These are phyloP conservation scores for grape (Vitis vinifera) DNA, from an alignment of 164 flowering plant species.

Conservation along the genomic window ASM3070453v1 NC_081813.1:2291001-2291500, in stretches of 20 bases:
- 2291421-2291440: neutral
- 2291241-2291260: neutral
- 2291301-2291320: neutral
- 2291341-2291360: neutral
- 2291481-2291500: neutral
- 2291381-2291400: neutral
- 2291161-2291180: slow-evolving; percentile 67
- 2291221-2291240: no score
- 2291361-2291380: neutral
- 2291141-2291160: slow-evolving; percentile 97
- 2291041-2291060: slow-evolving; percentile 43
- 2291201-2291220: neutral
- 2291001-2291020: neutral
- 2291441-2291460: neutral
- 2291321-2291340: neutral
- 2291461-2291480: no score
- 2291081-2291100: slow-evolving; percentile 95
- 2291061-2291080: slow-evolving; percentile 91
- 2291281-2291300: neutral
- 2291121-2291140: slow-evolving; percentile 83
- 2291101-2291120: slow-evolving; percentile 95
- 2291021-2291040: slow-evolving; percentile 2
- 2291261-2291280: neutral
- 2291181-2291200: neutral
- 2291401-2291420: neutral